Conservation (phyloP, 2,329 filamentous ascomycete species). For the Stagonosporopsis rhizophila region DNA sequence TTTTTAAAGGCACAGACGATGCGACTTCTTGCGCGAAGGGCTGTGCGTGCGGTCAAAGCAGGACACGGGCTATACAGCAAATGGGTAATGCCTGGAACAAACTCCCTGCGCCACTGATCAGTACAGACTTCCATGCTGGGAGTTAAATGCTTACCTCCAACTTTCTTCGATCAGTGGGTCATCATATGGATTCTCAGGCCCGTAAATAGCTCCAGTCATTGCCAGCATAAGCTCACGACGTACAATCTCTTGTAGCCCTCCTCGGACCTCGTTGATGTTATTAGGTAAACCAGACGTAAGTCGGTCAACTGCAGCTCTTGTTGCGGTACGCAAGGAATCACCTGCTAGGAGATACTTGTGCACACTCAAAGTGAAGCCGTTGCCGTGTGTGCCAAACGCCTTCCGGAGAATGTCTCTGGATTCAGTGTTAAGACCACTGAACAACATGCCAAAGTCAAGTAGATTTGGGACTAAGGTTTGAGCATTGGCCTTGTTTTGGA, state of each 20-base stretch:
- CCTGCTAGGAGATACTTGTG: constrained; percentile 46
- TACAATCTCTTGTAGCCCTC: constrained; percentile 31
- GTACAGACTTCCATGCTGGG: neutral
- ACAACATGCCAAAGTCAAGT: constrained; percentile 40
- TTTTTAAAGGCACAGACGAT: constrained; percentile 46
- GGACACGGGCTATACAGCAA: constrained; percentile 31
- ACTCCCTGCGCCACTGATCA: constrained; percentile 16
- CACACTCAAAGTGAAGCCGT: constrained; percentile 48
- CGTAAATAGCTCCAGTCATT: constrained; percentile 52
- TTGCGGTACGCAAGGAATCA: constrained; percentile 46
- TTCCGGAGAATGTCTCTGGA: constrained; percentile 25
- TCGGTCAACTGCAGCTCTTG: constrained; percentile 43
- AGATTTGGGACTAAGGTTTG: constrained; percentile 51
- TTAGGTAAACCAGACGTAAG: constrained; percentile 35
- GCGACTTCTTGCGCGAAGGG: constrained; percentile 42
- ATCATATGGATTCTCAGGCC: constrained; percentile 52
- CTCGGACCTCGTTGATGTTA: constrained; percentile 4
- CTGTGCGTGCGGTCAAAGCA: constrained; percentile 42
- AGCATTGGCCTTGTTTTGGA: constrained; percentile 50
- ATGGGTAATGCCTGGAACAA: constrained; percentile 36
- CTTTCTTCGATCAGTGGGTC: constrained; percentile 45
- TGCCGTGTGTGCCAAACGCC: constrained; percentile 45
- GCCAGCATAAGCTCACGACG: constrained; percentile 46
- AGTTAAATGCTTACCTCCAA: constrained; percentile 44
- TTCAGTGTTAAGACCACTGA: constrained; percentile 33